A percentile compares a stretch with the other conserved stretches of the same genome.
phyloP scores from a whole-genome alignment of 345 rosid species.

The Acer yangbiense region DNA sequence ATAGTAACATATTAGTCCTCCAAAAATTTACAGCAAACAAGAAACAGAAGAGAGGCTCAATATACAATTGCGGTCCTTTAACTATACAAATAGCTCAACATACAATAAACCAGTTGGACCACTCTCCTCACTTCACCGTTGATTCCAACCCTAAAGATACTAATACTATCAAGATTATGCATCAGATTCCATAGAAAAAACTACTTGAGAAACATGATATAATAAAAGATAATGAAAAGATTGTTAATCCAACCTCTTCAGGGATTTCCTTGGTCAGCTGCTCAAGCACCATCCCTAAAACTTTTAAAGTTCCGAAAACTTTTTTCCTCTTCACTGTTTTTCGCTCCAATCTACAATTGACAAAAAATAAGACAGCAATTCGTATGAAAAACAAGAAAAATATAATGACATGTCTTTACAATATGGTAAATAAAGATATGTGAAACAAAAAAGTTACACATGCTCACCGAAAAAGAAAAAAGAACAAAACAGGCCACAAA shows the following conservation, averaged over 20 bases:
- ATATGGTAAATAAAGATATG: neutral
- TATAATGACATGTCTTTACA: neutral
- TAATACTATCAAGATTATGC: neutral
- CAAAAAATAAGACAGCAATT: slow-evolving; percentile 9
- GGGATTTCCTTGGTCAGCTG: slow-evolving; percentile 83
- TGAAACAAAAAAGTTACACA: neutral
- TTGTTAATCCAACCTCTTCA: slow-evolving; percentile 62
- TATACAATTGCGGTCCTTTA: neutral
- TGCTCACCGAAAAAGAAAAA: neutral
- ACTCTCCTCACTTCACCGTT: neutral
- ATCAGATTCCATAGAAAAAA: neutral
- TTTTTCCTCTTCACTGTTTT: slow-evolving; percentile 83
- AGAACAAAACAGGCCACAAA: neutral
- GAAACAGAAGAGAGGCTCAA: neutral
- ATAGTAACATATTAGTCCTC: neutral
- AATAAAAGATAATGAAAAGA: slow-evolving; percentile 15
- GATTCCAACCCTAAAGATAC: neutral
- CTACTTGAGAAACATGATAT: neutral
- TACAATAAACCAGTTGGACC: neutral
- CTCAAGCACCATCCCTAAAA: slow-evolving; percentile 80
- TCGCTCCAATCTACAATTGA: slow-evolving; percentile 72
- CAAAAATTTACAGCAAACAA: neutral
- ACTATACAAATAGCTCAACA: neutral
- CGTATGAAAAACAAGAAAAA: slow-evolving; percentile 11
- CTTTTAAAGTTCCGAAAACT: slow-evolving; percentile 82